Conservation (phyloP, 2,329 filamentous ascomycete species). For the Apiospora pterosperma region DNA sequence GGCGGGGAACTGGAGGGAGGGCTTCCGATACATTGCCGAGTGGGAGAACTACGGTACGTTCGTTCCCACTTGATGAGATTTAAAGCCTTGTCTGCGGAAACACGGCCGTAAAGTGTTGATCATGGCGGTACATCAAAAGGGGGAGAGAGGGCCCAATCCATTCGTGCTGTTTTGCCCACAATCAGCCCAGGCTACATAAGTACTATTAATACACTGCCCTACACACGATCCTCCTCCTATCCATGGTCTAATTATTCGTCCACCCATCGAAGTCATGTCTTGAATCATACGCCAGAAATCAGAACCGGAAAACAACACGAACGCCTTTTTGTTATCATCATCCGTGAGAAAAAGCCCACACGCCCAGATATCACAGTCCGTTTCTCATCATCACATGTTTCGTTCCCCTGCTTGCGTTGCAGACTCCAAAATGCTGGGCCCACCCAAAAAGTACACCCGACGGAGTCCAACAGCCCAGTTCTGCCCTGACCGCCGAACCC, state of each 20-base stretch:
- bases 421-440: background rate
- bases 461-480: background rate
- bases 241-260: background rate
- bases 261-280: background rate
- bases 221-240: background rate
- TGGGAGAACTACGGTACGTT: background rate
- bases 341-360: background rate
- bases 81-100: background rate
- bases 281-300: background rate
- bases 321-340: background rate
- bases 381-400: background rate
- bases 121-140: background rate
- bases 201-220: slow-evolving; percentile 1
- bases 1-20: background rate
- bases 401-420: background rate
- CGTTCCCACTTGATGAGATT: background rate
- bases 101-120: background rate
- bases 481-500: background rate
- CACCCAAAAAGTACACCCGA: background rate
- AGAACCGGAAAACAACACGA: background rate
- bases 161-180: background rate
- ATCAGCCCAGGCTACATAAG: background rate
- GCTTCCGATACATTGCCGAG: background rate
- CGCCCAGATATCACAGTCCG: background rate
- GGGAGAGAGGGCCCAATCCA: background rate